phyloP scores from a whole-genome alignment of 2,329 filamentous ascomycete genomes.

The Aspergillus nomiae region DNA sequence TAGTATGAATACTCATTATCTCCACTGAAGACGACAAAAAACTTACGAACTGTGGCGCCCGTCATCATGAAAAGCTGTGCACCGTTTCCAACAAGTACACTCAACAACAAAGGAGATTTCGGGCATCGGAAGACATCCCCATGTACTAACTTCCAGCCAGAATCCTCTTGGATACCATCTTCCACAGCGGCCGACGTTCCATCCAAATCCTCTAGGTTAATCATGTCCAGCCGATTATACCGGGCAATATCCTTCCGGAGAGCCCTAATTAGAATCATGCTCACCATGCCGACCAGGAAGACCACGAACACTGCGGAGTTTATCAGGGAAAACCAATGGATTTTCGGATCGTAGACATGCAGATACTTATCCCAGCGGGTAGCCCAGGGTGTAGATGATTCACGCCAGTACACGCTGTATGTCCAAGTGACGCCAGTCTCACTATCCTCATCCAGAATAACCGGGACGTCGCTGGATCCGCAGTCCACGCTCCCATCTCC shows the following conservation, averaged over 20 bases:
- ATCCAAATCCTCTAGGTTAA: conserved; percentile 85
- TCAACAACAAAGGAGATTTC: conserved; percentile 77
- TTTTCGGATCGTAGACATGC: conserved; percentile 95
- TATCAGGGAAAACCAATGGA: conserved; percentile 98
- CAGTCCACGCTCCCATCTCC: conserved; percentile 64
- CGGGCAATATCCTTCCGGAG: conserved; percentile 93
- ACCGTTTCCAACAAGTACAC: conserved; percentile 87
- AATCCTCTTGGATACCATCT: conserved; percentile 95
- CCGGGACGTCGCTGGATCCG: conserved; percentile 54
- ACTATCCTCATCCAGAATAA: conserved; percentile 66
- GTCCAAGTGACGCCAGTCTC: conserved; percentile 77
- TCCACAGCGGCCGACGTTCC: conserved; percentile 74
- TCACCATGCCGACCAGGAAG: conserved; percentile 86
- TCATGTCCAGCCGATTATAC: conserved; percentile 91
- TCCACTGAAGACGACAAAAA: neutral
- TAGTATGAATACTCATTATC: conserved; percentile 5
- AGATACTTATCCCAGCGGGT: conserved; percentile 99
- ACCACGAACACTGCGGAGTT: conserved; percentile 95
- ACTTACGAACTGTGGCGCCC: conserved; percentile 76
- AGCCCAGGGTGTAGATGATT: conserved; percentile 85
- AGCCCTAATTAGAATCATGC: conserved; percentile 85
- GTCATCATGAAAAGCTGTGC: conserved; percentile 98
- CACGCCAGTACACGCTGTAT: conserved; percentile 88
- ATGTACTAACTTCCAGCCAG: conserved; percentile 97
- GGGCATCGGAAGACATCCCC: conserved; percentile 95